phyloP scores from a whole-genome alignment of 164 flowering plant species.

The Taxillus chinensis region DNA sequence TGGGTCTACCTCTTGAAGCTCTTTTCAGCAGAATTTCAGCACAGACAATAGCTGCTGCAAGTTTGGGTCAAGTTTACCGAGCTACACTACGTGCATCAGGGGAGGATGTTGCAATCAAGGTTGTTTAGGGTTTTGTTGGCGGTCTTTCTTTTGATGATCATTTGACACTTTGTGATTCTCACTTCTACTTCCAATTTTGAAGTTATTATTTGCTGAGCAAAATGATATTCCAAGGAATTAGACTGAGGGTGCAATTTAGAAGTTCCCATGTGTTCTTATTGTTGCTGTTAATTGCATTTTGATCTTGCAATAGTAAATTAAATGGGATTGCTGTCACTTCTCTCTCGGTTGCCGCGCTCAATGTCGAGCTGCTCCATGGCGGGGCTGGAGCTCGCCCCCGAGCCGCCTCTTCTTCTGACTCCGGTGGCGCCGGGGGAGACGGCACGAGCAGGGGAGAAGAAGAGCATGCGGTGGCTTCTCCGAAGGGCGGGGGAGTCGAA shows the following conservation, averaged over 20 bases:
- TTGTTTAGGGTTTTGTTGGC: conserved; percentile 17
- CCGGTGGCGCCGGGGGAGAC: neutral
- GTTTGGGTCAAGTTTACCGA: conserved; percentile 95
- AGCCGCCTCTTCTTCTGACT: neutral
- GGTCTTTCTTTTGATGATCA: neutral
- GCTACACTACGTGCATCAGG: conserved; percentile 82
- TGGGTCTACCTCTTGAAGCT: conserved; percentile 87
- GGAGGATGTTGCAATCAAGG: conserved; percentile 98
- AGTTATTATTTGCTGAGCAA: neutral
- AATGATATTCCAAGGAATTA: too few relatives aligned
- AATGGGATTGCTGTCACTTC: too few relatives aligned
- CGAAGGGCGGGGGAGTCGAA: too few relatives aligned
- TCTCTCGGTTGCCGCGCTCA: conserved; percentile 91
- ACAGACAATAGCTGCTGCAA: conserved; percentile 92
- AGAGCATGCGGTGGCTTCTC: too few relatives aligned
- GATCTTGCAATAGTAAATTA: too few relatives aligned
- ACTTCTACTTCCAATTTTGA: neutral
- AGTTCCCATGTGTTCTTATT: too few relatives aligned
- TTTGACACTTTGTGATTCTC: neutral
- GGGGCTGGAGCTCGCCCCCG: conserved; percentile 14
- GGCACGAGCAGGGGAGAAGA: too few relatives aligned
- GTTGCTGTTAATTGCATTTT: too few relatives aligned
- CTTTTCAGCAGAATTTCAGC: conserved; percentile 90
- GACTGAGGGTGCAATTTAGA: too few relatives aligned
- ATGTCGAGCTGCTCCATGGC: conserved; percentile 91